Evolutionary conservation across 2,329 filamentous ascomycete species (phyloP), one percentile per base, ranked within the genome.

Genomic region (Alternaria infectoria): DNA sequence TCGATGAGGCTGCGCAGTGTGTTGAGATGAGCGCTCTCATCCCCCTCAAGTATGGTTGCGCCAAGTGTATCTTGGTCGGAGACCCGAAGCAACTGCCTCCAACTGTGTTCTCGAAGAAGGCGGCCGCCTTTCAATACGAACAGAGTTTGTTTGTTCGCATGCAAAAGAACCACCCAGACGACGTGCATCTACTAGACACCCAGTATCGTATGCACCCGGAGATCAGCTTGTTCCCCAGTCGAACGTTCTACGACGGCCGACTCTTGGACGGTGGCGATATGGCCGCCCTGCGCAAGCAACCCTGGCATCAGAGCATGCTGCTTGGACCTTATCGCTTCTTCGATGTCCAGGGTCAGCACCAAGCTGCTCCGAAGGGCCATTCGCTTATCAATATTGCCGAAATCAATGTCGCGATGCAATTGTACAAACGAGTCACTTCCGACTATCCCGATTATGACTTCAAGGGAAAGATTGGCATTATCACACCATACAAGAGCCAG

Each of bases 171-270:
- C 90, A 95, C 72, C 92, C 93, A 1, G 85, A 91, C 30, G 91
- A 96, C 68, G 90, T 99, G 15, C 95, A 99, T 82, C 86, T 99
- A 25, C 88, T 99, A n/a, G 95, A 98, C 76, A 96, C 91, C 59
- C 96, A 99, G 77, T 99, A 99, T 79, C 96, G 96, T 81, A 99
- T 99, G 96, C 96, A 99, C 81, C 96, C 96, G 0, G 93, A 96
- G 70, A 99, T 99, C 77, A 97, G 93, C 79, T 80, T 85, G 56
- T 99, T 97, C 79, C 96, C 96, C 2, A 97, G 93, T 79, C 84
- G 87, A 70, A 91, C 94, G 55, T 99, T 99, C 82, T 99, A 99
- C 81, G 93, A 98, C 76, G 89, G 92, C 26, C 88, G 89, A 67
- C 87, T 99, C 11, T 84, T 94, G 67, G 93, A 99, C 79, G 96